phyloP scores from a whole-genome alignment of 805 yeast genomes.

The Zygotorulaspora sp. region DNA sequence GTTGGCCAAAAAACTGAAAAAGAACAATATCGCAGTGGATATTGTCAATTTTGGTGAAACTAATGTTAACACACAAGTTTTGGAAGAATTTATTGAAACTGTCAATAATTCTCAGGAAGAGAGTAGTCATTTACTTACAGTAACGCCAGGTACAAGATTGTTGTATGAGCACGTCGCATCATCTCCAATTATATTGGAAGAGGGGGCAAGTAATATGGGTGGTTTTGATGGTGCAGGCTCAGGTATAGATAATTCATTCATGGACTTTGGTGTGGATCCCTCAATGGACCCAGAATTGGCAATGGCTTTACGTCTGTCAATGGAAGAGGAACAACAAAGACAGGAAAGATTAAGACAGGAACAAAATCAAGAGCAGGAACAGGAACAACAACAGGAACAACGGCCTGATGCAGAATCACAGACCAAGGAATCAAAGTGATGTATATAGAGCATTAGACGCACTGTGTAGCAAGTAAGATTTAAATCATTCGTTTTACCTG shows the following conservation, averaged over 20 bases:
- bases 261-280: conserved; percentile 76
- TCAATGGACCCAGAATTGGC: conserved; percentile 96
- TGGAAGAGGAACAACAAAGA: conserved; percentile 91
- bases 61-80: conserved; percentile 63
- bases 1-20: conserved; percentile 88
- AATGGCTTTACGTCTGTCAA: conserved; percentile 85
- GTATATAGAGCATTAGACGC: background rate
- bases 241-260: conserved; percentile 46
- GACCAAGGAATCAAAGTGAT: conserved; percentile 2
- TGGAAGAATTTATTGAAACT: conserved; percentile 70
- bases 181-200: conserved; percentile 72
- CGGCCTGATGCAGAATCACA: conserved; percentile 5
- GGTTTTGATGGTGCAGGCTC: conserved; percentile 44
- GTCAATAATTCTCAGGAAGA: conserved; percentile 63
- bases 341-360: conserved; percentile 65
- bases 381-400: conserved; percentile 5
- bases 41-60: conserved; percentile 91
- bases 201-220: conserved; percentile 42
- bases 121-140: conserved; percentile 74
- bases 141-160: conserved; percentile 83
- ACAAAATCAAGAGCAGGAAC: conserved; percentile 14
- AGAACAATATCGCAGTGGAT: conserved; percentile 86
- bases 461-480: background rate
- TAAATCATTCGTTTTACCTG: too few relatives aligned
- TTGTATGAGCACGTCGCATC: conserved; percentile 76